Evolutionary conservation across 352 stramenopile genomes (phyloP).

Genomic region (Pythium vanterpoolii): DNA sequence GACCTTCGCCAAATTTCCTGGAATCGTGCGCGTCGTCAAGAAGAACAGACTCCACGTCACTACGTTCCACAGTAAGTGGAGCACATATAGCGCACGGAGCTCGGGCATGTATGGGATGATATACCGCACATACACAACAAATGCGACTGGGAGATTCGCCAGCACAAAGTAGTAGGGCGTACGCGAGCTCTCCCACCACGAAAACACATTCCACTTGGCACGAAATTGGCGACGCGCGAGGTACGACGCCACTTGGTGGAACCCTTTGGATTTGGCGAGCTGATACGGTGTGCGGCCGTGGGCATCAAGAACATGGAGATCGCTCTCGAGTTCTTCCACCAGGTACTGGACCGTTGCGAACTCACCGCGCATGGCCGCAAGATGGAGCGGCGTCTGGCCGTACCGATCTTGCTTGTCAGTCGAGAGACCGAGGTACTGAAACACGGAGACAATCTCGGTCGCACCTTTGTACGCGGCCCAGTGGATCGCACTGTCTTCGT

Average conservation of each 20-base stretch:
- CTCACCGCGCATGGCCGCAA: slow-evolving; percentile 75
- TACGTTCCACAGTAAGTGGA: slow-evolving; percentile 56
- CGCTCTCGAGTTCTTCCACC: slow-evolving; percentile 71
- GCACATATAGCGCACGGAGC: slow-evolving; percentile 48
- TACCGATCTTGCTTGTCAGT: slow-evolving; percentile 63
- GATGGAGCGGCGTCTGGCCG: slow-evolving; percentile 79
- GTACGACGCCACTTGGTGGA: slow-evolving; percentile 50
- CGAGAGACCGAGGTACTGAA: slow-evolving; percentile 73
- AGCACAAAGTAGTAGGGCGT: slow-evolving; percentile 71
- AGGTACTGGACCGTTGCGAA: slow-evolving; percentile 73
- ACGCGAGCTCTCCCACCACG: slow-evolving; percentile 57
- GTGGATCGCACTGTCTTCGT: slow-evolving; percentile 78
- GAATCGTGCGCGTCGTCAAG: slow-evolving; percentile 48
- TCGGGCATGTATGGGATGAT: slow-evolving; percentile 60
- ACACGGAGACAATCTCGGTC: slow-evolving; percentile 79
- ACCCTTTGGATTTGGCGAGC: slow-evolving; percentile 59
- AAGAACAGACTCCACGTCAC: slow-evolving; percentile 70
- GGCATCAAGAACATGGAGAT: slow-evolving; percentile 42
- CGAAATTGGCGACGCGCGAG: slow-evolving; percentile 38
- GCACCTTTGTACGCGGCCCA: slow-evolving; percentile 86
- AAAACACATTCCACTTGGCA: slow-evolving; percentile 58
- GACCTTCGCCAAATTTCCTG: slow-evolving; percentile 45
- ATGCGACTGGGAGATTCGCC: slow-evolving; percentile 37
- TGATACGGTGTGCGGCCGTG: slow-evolving; percentile 57
- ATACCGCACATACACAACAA: slow-evolving; percentile 46